Evolutionary conservation across 352 stramenopile species (phyloP).

Genomic region (Phytophthora litchii): DNA sequence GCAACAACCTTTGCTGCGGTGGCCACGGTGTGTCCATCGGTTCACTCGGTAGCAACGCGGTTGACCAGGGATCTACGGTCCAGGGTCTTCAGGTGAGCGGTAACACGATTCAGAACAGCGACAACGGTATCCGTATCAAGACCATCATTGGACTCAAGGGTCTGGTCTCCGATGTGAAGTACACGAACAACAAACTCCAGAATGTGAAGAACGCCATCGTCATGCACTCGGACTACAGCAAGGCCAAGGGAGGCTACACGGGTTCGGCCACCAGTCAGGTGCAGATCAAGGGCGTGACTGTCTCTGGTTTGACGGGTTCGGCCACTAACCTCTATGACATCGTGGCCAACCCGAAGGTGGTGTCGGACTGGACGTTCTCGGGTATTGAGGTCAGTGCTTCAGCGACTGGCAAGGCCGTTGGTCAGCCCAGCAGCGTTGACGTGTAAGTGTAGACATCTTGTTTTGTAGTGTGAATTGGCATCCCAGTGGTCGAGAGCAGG

Average conservation of each 20-base stretch:
- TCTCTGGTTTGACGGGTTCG: constrained; percentile 24
- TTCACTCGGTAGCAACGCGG: constrained; percentile 31
- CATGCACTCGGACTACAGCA: constrained; percentile 23
- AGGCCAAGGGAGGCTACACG: constrained; percentile 29
- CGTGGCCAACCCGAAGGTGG: constrained; percentile 25
- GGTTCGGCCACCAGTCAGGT: constrained; percentile 18
- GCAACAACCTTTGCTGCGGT: constrained; percentile 16
- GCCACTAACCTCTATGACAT: constrained; percentile 37
- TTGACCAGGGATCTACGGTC: constrained; percentile 28
- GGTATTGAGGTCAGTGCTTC: constrained; percentile 10
- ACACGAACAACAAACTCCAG: constrained; percentile 25
- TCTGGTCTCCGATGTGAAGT: constrained; percentile 21
- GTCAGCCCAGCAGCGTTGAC: constrained; percentile 8
- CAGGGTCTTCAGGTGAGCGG: constrained; percentile 23
- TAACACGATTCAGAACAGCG: constrained; percentile 36
- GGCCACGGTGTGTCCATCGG: constrained; percentile 37
- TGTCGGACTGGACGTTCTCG: constrained; percentile 23
- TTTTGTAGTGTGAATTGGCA: constrained; percentile 1
- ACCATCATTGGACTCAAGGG: constrained; percentile 28
- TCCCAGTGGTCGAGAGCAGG: background rate
- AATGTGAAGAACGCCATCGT: constrained; percentile 25
- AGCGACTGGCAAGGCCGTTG: background rate
- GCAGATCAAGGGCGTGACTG: constrained; percentile 8
- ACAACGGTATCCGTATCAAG: constrained; percentile 25
- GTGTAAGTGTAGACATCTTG: background rate